Base-by-base conservation (phyloP, 257 asterid genomes). In the Solanum medicagineum region DNA sequence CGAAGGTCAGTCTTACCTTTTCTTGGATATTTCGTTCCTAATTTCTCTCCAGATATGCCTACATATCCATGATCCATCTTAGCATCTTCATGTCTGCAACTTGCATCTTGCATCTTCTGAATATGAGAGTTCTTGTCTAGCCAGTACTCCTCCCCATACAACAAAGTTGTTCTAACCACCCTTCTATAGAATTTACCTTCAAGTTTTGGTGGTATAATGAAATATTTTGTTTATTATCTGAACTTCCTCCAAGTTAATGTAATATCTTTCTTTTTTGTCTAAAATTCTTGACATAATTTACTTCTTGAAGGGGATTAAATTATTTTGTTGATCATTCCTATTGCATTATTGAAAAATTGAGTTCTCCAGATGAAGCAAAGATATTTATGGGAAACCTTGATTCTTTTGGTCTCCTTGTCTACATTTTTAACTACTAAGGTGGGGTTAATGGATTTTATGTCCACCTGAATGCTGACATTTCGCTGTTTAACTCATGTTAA, bases 401-500 rank as follows among this genome's bases (percentile, higher is more conserved):
- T 15, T 66, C 70, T 49, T 77, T 15, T 51, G 47, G 47, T 16
- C 49, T 16, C 59, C 47, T 20, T 73, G 36, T 24, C 26, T 77
- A 51, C 83, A 51, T 53, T 77, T 77, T 26, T 47, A 77, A 51
- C 63, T 77, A 24, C 65, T 77, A 77, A 77, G 65, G 47, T 20
- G 24, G 63, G 36, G 24, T 51, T 51, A 6, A 9, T 77, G 65
- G 47, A 51, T 51, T 53, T 77, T 17, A 77, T 77, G 59, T 44
- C 57, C 47, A 60, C 85, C 51, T 62, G 77, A 57, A 62, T 60
- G 17, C 57, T 42, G 85, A 82, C 42, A 62, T 62, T 62, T 82
- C 22, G 2, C 56, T 55, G 45, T 36, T 16, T 77, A 63, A 51
- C 42, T 77, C 62, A 49, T 83, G 86, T 84, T 85, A 92, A 97